Evolutionary conservation across 345 rosid genomes (phyloP), one percentile per base, ranked within the genome.

Genomic region (Bruguiera sexangula): DNA sequence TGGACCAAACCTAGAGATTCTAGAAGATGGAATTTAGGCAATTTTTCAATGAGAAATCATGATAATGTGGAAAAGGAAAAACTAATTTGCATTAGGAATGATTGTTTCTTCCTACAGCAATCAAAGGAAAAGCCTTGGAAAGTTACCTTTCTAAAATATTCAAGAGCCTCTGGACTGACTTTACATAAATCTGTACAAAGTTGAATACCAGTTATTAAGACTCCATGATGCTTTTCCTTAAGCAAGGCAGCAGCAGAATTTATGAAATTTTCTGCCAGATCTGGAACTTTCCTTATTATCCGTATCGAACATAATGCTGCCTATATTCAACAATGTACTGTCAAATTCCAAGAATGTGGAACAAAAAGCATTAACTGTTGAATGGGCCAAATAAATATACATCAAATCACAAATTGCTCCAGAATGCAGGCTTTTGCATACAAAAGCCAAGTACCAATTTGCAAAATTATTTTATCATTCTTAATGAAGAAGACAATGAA

Each of bases 201-300:
- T 79, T 96, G 98, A 84, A 96, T 79, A 80, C 97, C 98, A 51
- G 98, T 90, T 78, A 96, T 88, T 78, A 90, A 78, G 77, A 90
- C 99, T 73, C 99, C 99, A 80, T 96, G 99, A 83, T 96, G 99
- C 73, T 96, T 96, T 87, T 96, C 99, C 85, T 84, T 90, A 68
- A 96, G 96, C 60, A 96, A 86, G 20, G 95, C 73, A 69, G 97
- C 84, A 69, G 94, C 87, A 78, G 96, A 88, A 63, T 89, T 96
- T 73, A 92, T 77, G 84, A 96, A 96, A 86, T 90, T 96, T 82
- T 96, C 99, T 48, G 99, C 97, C 70, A 96, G 86, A 74, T 92
- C 99, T 24, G 99, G 97, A 59, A 96, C 99, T 79, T 96, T 96
- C 89, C 81, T 92, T 78, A 96, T 85, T 66, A 96, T 92, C 82